Conservation (phyloP, 1,284 basidiomycete genomes). For the Trichosporon inkin region DNA sequence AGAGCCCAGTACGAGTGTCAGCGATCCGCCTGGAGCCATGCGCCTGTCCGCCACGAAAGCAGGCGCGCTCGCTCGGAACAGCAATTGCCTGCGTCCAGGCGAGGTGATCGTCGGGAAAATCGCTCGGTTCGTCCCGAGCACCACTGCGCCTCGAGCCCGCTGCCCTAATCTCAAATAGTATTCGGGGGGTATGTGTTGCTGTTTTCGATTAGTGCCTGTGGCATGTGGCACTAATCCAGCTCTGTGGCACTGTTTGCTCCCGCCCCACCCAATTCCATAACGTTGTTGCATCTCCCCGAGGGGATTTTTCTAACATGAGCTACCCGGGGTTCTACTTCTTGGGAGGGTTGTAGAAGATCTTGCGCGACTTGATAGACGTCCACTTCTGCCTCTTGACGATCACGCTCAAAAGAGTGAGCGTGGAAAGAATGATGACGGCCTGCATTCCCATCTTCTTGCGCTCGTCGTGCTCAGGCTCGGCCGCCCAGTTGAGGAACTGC, state of each 20-base stretch:
- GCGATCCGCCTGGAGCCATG: too few relatives aligned
- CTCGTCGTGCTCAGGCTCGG: slow-evolving; percentile 97
- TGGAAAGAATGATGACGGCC: slow-evolving; percentile 83
- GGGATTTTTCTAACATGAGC: neutral
- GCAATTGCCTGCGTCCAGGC: neutral
- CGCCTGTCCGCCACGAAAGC: neutral
- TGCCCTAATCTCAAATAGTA: too few relatives aligned
- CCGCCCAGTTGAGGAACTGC: slow-evolving; percentile 90
- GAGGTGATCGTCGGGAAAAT: neutral
- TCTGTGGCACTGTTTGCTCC: neutral
- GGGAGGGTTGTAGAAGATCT: slow-evolving; percentile 15
- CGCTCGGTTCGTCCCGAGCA: neutral
- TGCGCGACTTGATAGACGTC: slow-evolving; percentile 8
- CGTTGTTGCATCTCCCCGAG: slow-evolving; percentile 14
- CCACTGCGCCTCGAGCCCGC: neutral
- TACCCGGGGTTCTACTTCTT: slow-evolving; percentile 1
- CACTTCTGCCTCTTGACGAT: slow-evolving; percentile 11
- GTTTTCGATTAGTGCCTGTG: neutral
- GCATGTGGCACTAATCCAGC: neutral
- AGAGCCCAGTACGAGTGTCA: too few relatives aligned
- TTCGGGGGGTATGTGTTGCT: too few relatives aligned
- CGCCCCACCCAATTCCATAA: neutral
- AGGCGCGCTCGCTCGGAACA: neutral
- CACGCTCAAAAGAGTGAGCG: slow-evolving; percentile 56
- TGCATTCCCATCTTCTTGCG: slow-evolving; percentile 89